Base-by-base conservation (phyloP, 164 flowering plant species). In the Saururus chinensis region DNA sequence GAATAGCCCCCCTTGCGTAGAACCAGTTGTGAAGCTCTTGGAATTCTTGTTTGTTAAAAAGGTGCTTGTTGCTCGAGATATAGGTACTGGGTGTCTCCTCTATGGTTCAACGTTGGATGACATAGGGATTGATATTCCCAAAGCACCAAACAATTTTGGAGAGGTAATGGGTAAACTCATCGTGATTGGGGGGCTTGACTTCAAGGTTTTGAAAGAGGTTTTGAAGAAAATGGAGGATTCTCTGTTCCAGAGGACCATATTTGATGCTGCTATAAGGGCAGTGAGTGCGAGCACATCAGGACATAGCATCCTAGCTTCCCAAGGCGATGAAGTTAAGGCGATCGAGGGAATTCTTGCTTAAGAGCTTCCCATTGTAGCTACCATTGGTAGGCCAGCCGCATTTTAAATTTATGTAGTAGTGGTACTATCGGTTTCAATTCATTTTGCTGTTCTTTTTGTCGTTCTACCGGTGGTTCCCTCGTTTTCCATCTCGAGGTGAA, bases 131-230 rank as follows among this genome's bases (percentile, higher is more conserved):
- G 97, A 93, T 68, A 62, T 87, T 20, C 99, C 99, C 0, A 93
- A 80, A 66, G 97, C 97, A 20, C 99, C 99, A 0, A 75, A 40
- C 60, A 80, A 76, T 71, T 93, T 86, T 68, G 97, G 97, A 4
- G 91, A 77, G 70, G 72, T 93, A 19, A 55, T 85, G 30, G 92
- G 92, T 59, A 78, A 65, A 55, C 73, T 88, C 35, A 65, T 85
- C 52, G 56, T 85, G 68, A 73, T 70, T 1, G 83, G 86, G 14
- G 80, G 64, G 20, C 30, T 85, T 72, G 79, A 83, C 60, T 88
- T 88, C 64, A 82, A 80, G 65, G 71, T 76, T 42, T 83, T 93
- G 51, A 76, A 69, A 53, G 91, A 88, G 62, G 65, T 79, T 26
- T 66, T 90, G 51, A 65, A 66, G 74, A 84, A 83, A 68, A 66